A percentile compares a stretch with the other conserved stretches of the same genome.
Evolutionary conservation across 495 filamentous ascomycete genomes (phyloP).

Genomic region (Apiosordaria backusii): DNA sequence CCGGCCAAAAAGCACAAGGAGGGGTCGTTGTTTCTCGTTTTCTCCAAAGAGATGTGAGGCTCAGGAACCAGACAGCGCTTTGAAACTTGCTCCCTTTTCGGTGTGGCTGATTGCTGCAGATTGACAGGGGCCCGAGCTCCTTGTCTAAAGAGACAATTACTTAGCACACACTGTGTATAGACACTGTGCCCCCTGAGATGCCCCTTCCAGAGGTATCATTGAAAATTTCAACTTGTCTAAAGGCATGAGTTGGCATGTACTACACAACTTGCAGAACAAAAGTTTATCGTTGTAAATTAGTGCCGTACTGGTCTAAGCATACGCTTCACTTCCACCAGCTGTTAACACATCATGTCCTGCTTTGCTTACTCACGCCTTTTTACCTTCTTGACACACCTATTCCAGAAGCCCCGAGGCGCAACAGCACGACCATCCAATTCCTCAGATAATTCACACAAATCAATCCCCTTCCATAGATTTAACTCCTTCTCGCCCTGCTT

Average conservation of each 20-base stretch:
- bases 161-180: not conserved
- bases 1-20: constrained; percentile 19
- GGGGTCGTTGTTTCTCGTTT: constrained; percentile 12
- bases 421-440: not conserved
- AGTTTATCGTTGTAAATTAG: no score
- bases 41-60: constrained; percentile 15
- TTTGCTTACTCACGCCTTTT: not conserved
- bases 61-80: constrained; percentile 12
- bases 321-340: no score
- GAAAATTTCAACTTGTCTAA: no score
- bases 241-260: not conserved
- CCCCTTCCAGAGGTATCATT: no score
- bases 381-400: not conserved
- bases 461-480: no score
- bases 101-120: constrained; percentile 5
- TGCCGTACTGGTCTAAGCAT: no score
- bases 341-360: not conserved
- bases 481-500: no score
- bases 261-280: no score
- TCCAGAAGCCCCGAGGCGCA: not conserved
- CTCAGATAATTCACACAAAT: no score
- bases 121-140: constrained; percentile 13
- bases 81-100: constrained; percentile 12
- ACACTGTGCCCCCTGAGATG: not conserved
- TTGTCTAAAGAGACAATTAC: not conserved